Evolutionary conservation across 768 basidiomycete species (phyloP), one percentile per base, ranked within the genome.

Genomic region (Trametes meyenii): DNA sequence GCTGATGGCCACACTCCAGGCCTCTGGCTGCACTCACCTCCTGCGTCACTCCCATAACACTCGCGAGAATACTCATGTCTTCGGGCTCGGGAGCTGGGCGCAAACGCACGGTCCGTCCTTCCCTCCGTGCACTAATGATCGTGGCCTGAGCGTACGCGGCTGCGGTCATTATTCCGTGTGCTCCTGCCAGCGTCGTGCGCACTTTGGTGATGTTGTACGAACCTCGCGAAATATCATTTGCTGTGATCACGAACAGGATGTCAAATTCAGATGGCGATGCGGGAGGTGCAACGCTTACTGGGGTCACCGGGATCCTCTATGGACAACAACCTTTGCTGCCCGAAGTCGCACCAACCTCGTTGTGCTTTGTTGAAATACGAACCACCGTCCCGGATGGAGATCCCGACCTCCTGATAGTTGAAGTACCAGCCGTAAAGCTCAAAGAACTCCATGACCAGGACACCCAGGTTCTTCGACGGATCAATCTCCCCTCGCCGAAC

Each of bases 381-480:
- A 17, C 97, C 97, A 3, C 95, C 93, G 38, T 92, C 83, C 42
- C 89, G 82, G 21, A 98, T 73, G 13, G 93, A 94, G 64, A 99
- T 92, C 10, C 96, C 96, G 17, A 89, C 86, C 69, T 92, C 87
- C 55, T 89, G 85, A 67, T 94, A 97, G 73, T 96, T 95, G 83
- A 98, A 98, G 72, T 87, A 86, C 50, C 82, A 79, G 16, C 96
- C 96, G 72, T 98, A 98, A 13, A 96, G 80, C 78, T 98, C 96
- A 70, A 98, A 97, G 72, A 98, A 98, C 74, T 99, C 97, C 80
- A 98, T 85, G 46, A 97, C 82, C 56, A 99, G 77, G n/a, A 96
- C 91, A 1, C 97, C 97, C 11, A 98, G 80, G 70, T 98, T 98
- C 68, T 84, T 80, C 66, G 87, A 85, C 0, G 94, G 85, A 67